Percentiles rank a stretch among this genome's conserved stretches.
Conservation (phyloP, 2,329 filamentous ascomycete species). For the Sarocladium brachiariae region DNA sequence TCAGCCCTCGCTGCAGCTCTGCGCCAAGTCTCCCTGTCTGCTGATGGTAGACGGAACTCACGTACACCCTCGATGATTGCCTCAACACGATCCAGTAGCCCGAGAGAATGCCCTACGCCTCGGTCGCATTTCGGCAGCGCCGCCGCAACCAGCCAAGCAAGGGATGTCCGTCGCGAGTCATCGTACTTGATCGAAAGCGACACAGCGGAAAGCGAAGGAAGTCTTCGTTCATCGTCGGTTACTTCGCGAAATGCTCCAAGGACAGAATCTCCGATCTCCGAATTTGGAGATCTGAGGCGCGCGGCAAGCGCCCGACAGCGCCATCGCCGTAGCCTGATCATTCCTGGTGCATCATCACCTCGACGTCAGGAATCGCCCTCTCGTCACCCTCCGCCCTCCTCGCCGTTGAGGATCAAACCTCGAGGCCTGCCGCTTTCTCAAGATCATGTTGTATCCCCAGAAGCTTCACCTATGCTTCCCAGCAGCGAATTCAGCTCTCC, state of each 20-base stretch:
- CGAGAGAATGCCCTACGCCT: conserved; percentile 83
- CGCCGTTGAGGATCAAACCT: conserved; percentile 83
- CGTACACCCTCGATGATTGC: conserved; percentile 49
- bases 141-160: conserved; percentile 50
- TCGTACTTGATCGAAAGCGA: conserved; percentile 82
- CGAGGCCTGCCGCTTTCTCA: conserved; percentile 52
- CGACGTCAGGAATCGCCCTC: conserved; percentile 86
- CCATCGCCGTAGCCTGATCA: conserved; percentile 78
- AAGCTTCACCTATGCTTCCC: conserved; percentile 81
- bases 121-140: conserved; percentile 66
- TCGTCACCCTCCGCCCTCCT: conserved; percentile 70
- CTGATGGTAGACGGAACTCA: conserved; percentile 24
- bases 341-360: conserved; percentile 71
- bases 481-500: conserved; percentile 77
- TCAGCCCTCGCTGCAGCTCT: conserved; percentile 52
- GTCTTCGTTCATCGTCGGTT: conserved; percentile 71
- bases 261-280: conserved; percentile 86
- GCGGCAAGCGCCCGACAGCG: conserved; percentile 74
- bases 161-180: conserved; percentile 60
- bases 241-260: conserved; percentile 60
- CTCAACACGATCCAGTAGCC: conserved; percentile 83
- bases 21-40: conserved; percentile 29
- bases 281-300: conserved; percentile 68
- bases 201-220: conserved; percentile 78
- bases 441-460: conserved; percentile 71